Evolutionary conservation across 2,329 filamentous ascomycete species (phyloP), one percentile per base, ranked within the genome.

Genomic region (Calonectria pseudoturangicola): DNA sequence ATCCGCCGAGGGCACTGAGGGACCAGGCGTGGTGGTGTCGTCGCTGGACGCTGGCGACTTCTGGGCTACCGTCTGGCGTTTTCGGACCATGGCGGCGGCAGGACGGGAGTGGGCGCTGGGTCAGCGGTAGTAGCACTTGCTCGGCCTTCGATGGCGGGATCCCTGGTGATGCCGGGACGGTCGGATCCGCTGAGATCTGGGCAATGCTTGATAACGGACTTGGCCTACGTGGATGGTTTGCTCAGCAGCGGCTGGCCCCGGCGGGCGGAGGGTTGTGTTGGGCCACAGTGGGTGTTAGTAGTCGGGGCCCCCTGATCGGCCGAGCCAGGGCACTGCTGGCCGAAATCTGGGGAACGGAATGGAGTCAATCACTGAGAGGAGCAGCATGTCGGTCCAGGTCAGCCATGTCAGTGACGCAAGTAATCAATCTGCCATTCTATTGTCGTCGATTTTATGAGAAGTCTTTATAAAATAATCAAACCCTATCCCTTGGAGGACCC

Each of bases 31-130:
- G 33, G 54, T 60, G 33, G n/a, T 41, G 54, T 41, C 33, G 54
- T 41, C 33, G 30, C 33, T 60, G 54, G 51, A 56, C 30, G 54
- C 12, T 13, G 64, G 58, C 33, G 70, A 25, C 28, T 75, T 54
- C 66, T 76, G 73, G 54, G 74, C 50, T 50, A 66, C 50, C 33
- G 70, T n/a, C 15, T 76, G 79, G 25, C 82, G 81, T 72, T 81
- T 80, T 25, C 81, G 81, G 69, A 81, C 71, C 80, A 82, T 83
- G 68, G 71, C 51, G 56, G 36, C 25, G n/a, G 27, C 63, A 5
- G 48, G n/a, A 30, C 21, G 18, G 25, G 21, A n/a, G 18, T 48
- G 66, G 58, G 30, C 27, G 21, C n/a, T 30, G 27, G 25, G 12
- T 8, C 30, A n/a, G 51, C 33, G 5, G 58, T 18, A 41, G 21